Evolutionary conservation across 331 rosid genomes (phyloP).

Genomic region (Saraca asoca): DNA sequence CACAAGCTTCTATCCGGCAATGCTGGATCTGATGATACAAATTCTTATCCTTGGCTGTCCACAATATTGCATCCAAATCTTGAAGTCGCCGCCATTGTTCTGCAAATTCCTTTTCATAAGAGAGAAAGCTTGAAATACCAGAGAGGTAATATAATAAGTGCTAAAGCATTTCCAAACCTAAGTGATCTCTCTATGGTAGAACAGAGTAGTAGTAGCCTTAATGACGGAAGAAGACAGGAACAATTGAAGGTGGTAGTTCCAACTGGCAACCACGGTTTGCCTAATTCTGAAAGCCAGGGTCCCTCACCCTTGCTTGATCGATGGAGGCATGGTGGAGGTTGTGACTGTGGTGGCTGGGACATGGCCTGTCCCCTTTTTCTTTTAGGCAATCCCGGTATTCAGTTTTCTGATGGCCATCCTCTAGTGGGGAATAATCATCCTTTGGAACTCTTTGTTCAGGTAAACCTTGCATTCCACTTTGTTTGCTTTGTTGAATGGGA

Average conservation of each 20-base stretch:
- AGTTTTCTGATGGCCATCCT: slow-evolving; percentile 47
- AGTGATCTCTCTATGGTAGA: slow-evolving; percentile 49
- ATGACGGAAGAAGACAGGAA: slow-evolving; percentile 47
- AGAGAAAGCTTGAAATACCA: slow-evolving; percentile 75
- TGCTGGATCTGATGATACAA: slow-evolving; percentile 46
- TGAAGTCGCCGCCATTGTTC: slow-evolving; percentile 75
- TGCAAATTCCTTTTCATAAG: slow-evolving; percentile 75
- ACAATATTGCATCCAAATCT: slow-evolving; percentile 54
- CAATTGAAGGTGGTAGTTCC: slow-evolving; percentile 79
- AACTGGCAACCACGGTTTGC: slow-evolving; percentile 78
- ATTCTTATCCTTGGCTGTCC: slow-evolving; percentile 48
- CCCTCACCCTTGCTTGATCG: slow-evolving; percentile 85
- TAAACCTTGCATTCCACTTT: slow-evolving; percentile 40
- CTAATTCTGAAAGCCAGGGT: slow-evolving; percentile 56
- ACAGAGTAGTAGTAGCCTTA: slow-evolving; percentile 40
- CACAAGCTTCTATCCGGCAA: slow-evolving; percentile 37
- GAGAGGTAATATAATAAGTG: slow-evolving; percentile 47
- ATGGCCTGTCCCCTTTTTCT: slow-evolving; percentile 92
- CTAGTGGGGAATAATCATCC: slow-evolving; percentile 55
- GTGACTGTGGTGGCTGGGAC: slow-evolving; percentile 99
- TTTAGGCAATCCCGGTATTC: slow-evolving; percentile 66
- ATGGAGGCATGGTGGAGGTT: slow-evolving; percentile 85
- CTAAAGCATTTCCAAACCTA: slow-evolving; percentile 40
- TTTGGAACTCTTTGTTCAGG: slow-evolving; percentile 78
- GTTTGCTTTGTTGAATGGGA: slow-evolving; percentile 29